These are phyloP conservation scores for Citrus reticulata DNA, from an alignment of 345 rosid species.

Conservation along the genomic window DNA sequence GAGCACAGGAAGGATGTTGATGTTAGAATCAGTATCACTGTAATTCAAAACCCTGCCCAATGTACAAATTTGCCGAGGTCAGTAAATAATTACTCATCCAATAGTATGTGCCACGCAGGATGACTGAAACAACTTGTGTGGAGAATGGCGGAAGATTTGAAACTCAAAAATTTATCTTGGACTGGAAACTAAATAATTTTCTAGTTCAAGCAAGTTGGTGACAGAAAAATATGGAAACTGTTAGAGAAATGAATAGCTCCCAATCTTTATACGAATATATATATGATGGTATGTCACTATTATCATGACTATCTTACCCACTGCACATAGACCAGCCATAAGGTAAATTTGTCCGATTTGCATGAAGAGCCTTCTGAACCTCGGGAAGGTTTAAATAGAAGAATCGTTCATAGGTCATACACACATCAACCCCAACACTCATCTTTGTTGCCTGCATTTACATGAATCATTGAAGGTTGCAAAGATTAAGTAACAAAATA, in stretches of 20 bases:
- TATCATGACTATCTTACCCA: conserved; percentile 29
- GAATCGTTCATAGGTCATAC: conserved; percentile 59
- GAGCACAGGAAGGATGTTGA: conserved; percentile 74
- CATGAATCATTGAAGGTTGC: neutral
- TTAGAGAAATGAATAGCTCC: neutral
- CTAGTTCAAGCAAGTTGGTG: neutral
- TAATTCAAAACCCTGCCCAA: conserved; percentile 53
- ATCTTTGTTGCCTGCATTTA: conserved; percentile 59
- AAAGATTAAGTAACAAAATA: neutral
- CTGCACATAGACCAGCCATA: conserved; percentile 87
- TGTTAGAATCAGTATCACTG: conserved; percentile 48
- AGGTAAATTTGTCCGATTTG: conserved; percentile 63
- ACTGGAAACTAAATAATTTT: neutral
- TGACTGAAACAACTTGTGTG: neutral
- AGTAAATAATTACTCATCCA: neutral
- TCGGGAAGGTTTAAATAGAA: conserved; percentile 81
- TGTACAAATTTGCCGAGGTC: conserved; percentile 6
- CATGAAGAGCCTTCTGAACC: conserved; percentile 92
- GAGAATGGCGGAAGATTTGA: neutral
- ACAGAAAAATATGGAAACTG: neutral
- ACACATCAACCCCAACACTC: conserved; percentile 83
- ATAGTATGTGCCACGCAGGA: neutral
- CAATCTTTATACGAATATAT: no score
- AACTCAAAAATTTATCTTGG: neutral
- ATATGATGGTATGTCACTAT: neutral